Evolutionary conservation across 192 early-diverging fungal species (phyloP), one percentile per base, ranked within the genome.

Genomic region (Coemansia sp.): DNA sequence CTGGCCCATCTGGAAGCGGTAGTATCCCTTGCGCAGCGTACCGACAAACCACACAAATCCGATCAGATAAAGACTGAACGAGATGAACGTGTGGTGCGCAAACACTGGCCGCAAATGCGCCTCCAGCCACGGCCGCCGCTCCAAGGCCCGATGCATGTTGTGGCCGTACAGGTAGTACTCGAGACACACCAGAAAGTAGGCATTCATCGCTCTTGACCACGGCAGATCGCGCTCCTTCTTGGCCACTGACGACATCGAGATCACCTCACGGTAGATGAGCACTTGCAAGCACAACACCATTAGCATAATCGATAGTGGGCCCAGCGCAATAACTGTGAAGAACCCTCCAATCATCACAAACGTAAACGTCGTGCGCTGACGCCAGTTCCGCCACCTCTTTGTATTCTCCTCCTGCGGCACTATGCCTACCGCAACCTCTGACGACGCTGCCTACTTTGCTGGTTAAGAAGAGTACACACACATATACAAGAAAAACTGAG

Each of bases 101-200:
- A 95, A 94, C 63, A 98, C 87, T 12, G 91, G 90, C 64, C 90
- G 80, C 65, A 95, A 70, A 63, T 94, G 92, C 13, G 92, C 92
- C 66, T 96, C 94, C 39, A 95, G 91, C 77, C 95, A 88, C 27
- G 93, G 87, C 55, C 88, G 85, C 68, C 91, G 87, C 81, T 93
- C 91, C 74, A 96, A 94, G 68, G 93, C 95, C 44, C 95, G 89
- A 65, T 97, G 94, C 64, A 95, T 85, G 66, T 92, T 93, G 81
- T 96, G 94, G 36, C 97, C 97, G 72, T 98, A 96, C 60, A 98
- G 84, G 69, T 93, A 98, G 80, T 95, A 98, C 75, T 95, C 93
- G 46, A 94, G 95, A 44, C 90, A 89, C 60, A 90, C 76, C 65
- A 98, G 77, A 73, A 97, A 97, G 81, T 97, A 97, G 87, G 93